A percentile compares a stretch with the other conserved stretches of the same genome.
Conservation (phyloP, 108 stramenopile genomes). For the Nitzschia sp. region DNA sequence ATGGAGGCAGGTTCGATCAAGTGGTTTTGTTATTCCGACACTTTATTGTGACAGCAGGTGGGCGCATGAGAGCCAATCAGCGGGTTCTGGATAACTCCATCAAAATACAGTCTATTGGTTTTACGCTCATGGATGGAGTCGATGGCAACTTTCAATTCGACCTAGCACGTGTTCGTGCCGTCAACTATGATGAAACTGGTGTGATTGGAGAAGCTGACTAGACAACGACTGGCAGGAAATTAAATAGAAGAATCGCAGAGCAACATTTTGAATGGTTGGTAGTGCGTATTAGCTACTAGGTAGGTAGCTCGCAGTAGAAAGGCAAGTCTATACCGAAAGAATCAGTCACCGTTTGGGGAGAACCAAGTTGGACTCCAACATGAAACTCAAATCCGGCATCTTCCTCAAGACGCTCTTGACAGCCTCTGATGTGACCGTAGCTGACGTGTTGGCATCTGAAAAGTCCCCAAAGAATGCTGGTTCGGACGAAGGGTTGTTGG, state of each 20-base stretch:
- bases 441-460: too few relatives aligned
- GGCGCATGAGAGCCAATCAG: slow-evolving; percentile 58
- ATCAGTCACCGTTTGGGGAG: slow-evolving; percentile 17
- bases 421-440: not conserved
- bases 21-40: slow-evolving; percentile 65
- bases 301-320: too few relatives aligned
- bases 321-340: too few relatives aligned
- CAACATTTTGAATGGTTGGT: too few relatives aligned
- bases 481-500: too few relatives aligned
- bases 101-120: slow-evolving; percentile 65
- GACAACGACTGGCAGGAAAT: not conserved
- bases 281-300: too few relatives aligned
- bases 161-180: slow-evolving; percentile 69
- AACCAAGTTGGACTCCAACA: slow-evolving; percentile 30
- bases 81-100: slow-evolving; percentile 63
- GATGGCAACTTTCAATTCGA: slow-evolving; percentile 82
- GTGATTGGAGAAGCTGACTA: slow-evolving; percentile 33
- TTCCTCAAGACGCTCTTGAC: not conserved
- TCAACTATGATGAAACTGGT: slow-evolving; percentile 59
- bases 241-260: too few relatives aligned
- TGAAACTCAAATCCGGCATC: slow-evolving; percentile 42
- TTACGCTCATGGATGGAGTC: slow-evolving; percentile 80
- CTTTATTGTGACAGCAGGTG: slow-evolving; percentile 63
- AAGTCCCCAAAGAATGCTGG: too few relatives aligned
- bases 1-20: slow-evolving; percentile 36